phyloP scores from a whole-genome alignment of 2,329 filamentous ascomycete species.

The Calonectria henricotiae region DNA sequence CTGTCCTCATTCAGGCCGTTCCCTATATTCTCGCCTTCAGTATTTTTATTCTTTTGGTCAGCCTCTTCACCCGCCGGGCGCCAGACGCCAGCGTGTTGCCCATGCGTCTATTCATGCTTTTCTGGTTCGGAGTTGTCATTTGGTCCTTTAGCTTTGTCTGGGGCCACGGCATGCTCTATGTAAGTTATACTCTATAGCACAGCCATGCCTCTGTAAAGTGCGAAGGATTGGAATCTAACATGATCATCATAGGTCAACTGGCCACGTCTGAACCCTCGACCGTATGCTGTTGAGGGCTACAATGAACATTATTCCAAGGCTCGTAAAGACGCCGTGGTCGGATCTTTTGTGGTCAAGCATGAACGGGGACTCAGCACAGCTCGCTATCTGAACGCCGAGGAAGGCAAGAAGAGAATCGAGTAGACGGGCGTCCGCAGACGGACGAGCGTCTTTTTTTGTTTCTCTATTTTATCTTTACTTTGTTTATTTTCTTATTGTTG shows the following conservation, averaged over 20 bases:
- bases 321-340: constrained; percentile 86
- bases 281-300: constrained; percentile 90
- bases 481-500: constrained; percentile 32
- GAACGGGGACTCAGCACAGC: constrained; percentile 89
- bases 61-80: constrained; percentile 79
- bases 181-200: constrained; percentile 68
- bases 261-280: constrained; percentile 94
- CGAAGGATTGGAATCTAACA: constrained; percentile 37
- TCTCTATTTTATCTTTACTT: constrained; percentile 10
- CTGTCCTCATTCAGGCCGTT: constrained; percentile 91
- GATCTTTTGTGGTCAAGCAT: constrained; percentile 78
- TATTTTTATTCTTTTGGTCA: constrained; percentile 85
- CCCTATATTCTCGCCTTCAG: constrained; percentile 92
- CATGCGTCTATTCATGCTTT: constrained; percentile 84
- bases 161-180: constrained; percentile 92
- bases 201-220: not conserved
- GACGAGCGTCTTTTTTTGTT: constrained; percentile 30
- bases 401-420: constrained; percentile 99
- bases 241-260: constrained; percentile 85
- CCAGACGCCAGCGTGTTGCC: constrained; percentile 86
- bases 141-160: constrained; percentile 86
- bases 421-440: constrained; percentile 59
- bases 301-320: constrained; percentile 89
- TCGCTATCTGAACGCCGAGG: constrained; percentile 88
- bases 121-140: constrained; percentile 80